phyloP scores from a whole-genome alignment of 352 stramenopile species.

The Blastocystis sp. region DNA sequence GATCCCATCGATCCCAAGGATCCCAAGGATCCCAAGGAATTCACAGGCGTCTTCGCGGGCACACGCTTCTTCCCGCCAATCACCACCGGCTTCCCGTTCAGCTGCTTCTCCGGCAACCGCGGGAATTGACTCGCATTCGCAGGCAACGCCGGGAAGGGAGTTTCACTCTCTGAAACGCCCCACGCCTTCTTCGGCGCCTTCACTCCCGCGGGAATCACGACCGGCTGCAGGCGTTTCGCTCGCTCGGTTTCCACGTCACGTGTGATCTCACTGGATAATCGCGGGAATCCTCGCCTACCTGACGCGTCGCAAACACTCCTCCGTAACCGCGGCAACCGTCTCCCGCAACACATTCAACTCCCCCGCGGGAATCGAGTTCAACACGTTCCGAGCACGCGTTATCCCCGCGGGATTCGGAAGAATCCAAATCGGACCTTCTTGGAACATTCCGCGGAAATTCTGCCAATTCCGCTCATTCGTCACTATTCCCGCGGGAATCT shows the following conservation, averaged over 20 bases:
- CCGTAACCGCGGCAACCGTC: background rate
- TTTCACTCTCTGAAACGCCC: background rate
- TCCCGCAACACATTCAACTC: conserved; percentile 29
- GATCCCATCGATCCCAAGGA: too few species aligned
- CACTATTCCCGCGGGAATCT: background rate
- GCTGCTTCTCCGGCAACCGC: background rate
- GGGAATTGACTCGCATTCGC: background rate
- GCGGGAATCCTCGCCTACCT: background rate
- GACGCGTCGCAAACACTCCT: background rate
- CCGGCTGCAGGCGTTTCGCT: background rate
- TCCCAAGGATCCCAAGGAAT: too few species aligned
- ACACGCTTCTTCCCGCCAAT: background rate
- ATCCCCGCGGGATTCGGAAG: background rate
- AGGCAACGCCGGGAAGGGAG: background rate
- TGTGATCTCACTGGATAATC: background rate
- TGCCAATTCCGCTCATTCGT: background rate
- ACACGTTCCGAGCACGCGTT: background rate
- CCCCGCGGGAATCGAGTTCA: background rate
- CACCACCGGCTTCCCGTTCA: background rate
- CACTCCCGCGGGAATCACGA: background rate
- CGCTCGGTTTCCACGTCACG: background rate
- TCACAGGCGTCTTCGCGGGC: background rate
- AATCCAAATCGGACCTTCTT: background rate
- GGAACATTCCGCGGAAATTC: background rate
- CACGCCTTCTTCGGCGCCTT: background rate